Percentiles rank a stretch among this genome's conserved stretches.
Evolutionary conservation across 2,329 filamentous ascomycete genomes (phyloP).

Genomic region (Penicillium sp.): DNA sequence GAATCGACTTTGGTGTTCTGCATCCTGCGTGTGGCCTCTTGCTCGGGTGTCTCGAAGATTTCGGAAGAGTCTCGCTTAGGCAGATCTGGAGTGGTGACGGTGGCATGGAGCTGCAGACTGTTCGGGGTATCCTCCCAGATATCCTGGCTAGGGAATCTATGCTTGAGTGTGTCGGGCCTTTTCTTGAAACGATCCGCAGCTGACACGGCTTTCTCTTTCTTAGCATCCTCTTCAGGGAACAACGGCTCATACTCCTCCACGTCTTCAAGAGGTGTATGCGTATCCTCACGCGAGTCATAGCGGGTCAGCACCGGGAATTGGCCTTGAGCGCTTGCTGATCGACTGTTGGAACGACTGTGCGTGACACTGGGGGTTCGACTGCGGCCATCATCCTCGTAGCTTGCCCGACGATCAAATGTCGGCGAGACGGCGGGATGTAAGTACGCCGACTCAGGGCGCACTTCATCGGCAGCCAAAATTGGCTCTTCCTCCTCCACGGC

Average conservation of each 20-base stretch:
- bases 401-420: conserved; percentile 62
- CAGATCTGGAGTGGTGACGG: conserved; percentile 77
- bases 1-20: conserved; percentile 42
- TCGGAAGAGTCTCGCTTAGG: conserved; percentile 47
- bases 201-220: conserved; percentile 54
- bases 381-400: conserved; percentile 52
- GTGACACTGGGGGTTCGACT: conserved; percentile 57
- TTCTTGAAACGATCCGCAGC: conserved; percentile 57
- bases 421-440: conserved; percentile 82
- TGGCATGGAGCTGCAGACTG: conserved; percentile 73
- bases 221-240: conserved; percentile 75
- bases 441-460: conserved; percentile 66
- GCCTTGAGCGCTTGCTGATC: conserved; percentile 63
- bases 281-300: conserved; percentile 55
- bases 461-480: conserved; percentile 85
- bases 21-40: conserved; percentile 48
- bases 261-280: conserved; percentile 73
- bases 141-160: conserved; percentile 89
- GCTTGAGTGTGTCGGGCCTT: conserved; percentile 54
- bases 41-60: conserved; percentile 48
- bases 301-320: conserved; percentile 53
- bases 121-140: conserved; percentile 95
- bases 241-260: conserved; percentile 94
- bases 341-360: conserved; percentile 64
- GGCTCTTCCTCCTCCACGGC: conserved; percentile 66